Evolutionary conservation across 2,329 filamentous ascomycete species (phyloP), one percentile per base, ranked within the genome.

Genomic region (Aulographum hederae): DNA sequence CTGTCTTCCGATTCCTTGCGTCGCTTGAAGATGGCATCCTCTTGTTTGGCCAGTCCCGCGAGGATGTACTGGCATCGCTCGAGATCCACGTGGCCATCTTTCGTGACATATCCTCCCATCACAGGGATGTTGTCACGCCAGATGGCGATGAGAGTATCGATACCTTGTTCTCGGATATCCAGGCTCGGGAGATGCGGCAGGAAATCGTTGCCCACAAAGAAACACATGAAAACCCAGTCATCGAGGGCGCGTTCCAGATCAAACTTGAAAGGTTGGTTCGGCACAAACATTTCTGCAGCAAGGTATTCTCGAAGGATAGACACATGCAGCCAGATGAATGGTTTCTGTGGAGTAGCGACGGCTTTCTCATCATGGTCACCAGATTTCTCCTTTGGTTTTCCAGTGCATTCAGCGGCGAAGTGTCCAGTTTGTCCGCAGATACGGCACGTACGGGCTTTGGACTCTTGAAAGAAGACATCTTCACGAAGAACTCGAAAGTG

Each of bases 201-300:
- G 58, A 98, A 98, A 60, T 98, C 91, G 54, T 98, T 98, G 42
- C 86, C 86, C 34, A 95, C 86, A 51, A 95, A 95, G 59, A 91
- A 95, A 58, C 86, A 95, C 73, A 95, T 89, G 53, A 95, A 95
- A 11, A 95, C 82, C 89, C 86, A 95, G 50, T 95, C 86, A 53
- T 95, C 89, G 36, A 95, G 69, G 17, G 85, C 85, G 41, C 89
- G 74, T 55, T 98, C 89, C 28, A 98, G 64, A 50, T 98, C 84
- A 54, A 92, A 95, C 33, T 71, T 69, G 56, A 95, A 95, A 2
- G 76, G 75, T 41, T 93, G 69, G 34, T 73, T 69, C 13, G 81
- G 76, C 20, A 94, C 75, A 45, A 78, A 69, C 45, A 98, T 72
- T 55, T 98, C 89, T 32, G 81, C 76, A 35, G 78, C 84, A 33